Percentiles rank a stretch among this genome's conserved stretches.
Conservation (phyloP, 768 basidiomycete species). For the Boletus sp. region DNA sequence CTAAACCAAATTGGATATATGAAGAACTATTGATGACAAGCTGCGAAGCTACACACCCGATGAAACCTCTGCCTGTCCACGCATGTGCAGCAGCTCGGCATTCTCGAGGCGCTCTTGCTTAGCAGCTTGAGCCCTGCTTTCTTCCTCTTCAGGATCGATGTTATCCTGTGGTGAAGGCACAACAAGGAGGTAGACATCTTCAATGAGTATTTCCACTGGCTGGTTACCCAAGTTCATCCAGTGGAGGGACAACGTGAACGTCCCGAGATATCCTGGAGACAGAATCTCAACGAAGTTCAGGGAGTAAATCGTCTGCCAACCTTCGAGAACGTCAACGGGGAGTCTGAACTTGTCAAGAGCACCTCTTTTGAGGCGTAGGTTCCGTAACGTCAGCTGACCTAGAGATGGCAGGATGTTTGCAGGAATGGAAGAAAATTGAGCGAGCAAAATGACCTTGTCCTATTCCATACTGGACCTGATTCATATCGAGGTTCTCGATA, state of each 20-base stretch:
- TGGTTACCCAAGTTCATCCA: slow-evolving; percentile 89
- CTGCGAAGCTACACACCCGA: slow-evolving; percentile 37
- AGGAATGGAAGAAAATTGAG: not conserved
- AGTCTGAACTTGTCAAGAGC: slow-evolving; percentile 94
- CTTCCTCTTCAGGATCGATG: slow-evolving; percentile 82
- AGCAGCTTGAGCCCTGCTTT: slow-evolving; percentile 71
- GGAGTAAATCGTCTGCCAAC: slow-evolving; percentile 34
- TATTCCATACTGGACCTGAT: slow-evolving; percentile 92
- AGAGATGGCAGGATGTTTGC: slow-evolving; percentile 7
- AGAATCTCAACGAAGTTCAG: not conserved
- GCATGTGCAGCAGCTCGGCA: slow-evolving; percentile 80
- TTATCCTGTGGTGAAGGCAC: slow-evolving; percentile 72
- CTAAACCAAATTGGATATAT: slow-evolving; percentile 6
- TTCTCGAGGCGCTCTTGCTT: slow-evolving; percentile 88
- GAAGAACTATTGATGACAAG: not conserved
- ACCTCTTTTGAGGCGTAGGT: slow-evolving; percentile 86
- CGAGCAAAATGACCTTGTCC: slow-evolving; percentile 58
- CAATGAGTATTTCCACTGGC: slow-evolving; percentile 87
- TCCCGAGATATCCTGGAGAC: slow-evolving; percentile 73
- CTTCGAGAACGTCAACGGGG: slow-evolving; percentile 94
- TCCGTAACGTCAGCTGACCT: slow-evolving; percentile 78
- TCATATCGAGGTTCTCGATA: slow-evolving; percentile 93
- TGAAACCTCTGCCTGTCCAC: slow-evolving; percentile 50
- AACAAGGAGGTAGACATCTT: slow-evolving; percentile 94
- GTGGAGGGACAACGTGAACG: slow-evolving; percentile 80